Conservation (phyloP, 1,284 basidiomycete genomes). For the Malassezia pachydermatis region DNA sequence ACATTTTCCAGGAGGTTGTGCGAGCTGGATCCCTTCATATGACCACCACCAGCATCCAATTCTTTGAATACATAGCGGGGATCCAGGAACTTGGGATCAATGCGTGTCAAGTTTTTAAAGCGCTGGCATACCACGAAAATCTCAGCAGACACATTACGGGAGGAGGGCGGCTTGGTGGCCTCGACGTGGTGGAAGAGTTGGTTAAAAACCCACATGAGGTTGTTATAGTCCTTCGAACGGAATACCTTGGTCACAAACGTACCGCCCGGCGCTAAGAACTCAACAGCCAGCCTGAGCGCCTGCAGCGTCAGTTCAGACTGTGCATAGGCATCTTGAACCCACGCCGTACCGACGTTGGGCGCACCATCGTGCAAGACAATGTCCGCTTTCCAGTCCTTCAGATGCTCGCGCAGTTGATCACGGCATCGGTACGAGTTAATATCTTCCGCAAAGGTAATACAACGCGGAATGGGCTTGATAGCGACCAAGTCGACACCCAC, state of each 20-base stretch:
- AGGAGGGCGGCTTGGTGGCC: conserved; percentile 96
- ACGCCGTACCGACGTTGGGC: conserved; percentile 97
- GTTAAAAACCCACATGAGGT: conserved; percentile 95
- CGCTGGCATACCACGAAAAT: conserved; percentile 98
- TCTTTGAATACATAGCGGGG: conserved; percentile 98
- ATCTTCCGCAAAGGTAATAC: conserved; percentile 84
- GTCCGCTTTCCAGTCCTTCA: conserved; percentile 99
- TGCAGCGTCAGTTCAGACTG: conserved; percentile 95
- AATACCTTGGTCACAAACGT: conserved; percentile 98
- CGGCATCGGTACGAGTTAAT: conserved; percentile 90
- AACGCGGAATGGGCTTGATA: conserved; percentile 88
- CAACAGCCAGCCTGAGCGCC: conserved; percentile 88
- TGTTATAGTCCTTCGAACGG: conserved; percentile 96
- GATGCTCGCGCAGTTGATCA: conserved; percentile 69
- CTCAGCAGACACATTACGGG: conserved; percentile 96
- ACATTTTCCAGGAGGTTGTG: conserved; percentile 58
- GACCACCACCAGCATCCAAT: conserved; percentile 40
- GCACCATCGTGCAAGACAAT: conserved; percentile 97
- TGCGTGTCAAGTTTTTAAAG: conserved; percentile 85
- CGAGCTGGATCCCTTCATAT: conserved; percentile 25
- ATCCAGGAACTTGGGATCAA: conserved; percentile 97
- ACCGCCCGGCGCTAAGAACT: conserved; percentile 76
- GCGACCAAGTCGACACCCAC: conserved; percentile 93
- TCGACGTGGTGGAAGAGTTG: conserved; percentile 94
- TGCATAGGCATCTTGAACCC: conserved; percentile 97